Conservation (phyloP, 2,329 filamentous ascomycete genomes). For the Diaporthe humulicola region DNA sequence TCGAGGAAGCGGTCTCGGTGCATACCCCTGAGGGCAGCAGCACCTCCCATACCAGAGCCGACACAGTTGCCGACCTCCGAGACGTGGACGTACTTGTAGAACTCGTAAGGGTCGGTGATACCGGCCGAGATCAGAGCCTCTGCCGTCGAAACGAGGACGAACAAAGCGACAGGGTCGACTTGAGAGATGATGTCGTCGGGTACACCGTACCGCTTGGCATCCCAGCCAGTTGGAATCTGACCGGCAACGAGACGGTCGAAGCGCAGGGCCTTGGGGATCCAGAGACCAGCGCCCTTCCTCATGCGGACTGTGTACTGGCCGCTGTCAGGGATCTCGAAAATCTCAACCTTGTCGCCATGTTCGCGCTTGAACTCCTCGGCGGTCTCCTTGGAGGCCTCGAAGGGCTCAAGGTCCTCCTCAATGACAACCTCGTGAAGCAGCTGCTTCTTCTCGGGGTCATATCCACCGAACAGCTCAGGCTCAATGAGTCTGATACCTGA, state of each 20-base stretch:
- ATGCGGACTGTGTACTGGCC: constrained; percentile 95
- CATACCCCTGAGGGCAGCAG: constrained; percentile 93
- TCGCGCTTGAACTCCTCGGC: constrained; percentile 97
- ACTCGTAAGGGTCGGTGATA: constrained; percentile 99
- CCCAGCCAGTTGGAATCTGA: constrained; percentile 97
- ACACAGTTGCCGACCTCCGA: constrained; percentile 99
- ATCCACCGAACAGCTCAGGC: constrained; percentile 95
- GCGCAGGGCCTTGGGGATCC: constrained; percentile 96
- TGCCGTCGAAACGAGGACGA: constrained; percentile 92
- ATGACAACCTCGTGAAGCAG: constrained; percentile 98
- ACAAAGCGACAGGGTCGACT: constrained; percentile 96
- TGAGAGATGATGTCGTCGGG: constrained; percentile 98
- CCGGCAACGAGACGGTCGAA: constrained; percentile 98
- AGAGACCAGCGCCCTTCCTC: constrained; percentile 93
- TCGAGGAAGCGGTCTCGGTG: constrained; percentile 98
- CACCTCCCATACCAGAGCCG: constrained; percentile 98
- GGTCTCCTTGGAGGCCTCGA: constrained; percentile 97
- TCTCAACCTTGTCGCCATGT: constrained; percentile 97
- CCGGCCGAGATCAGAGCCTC: constrained; percentile 92
- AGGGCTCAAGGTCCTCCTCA: constrained; percentile 95
- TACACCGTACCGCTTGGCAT: constrained; percentile 94
- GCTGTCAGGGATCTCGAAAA: constrained; percentile 93
- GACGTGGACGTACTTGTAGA: constrained; percentile 99
- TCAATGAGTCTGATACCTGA: constrained; percentile 98
- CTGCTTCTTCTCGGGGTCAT: constrained; percentile 99